These are phyloP conservation scores for Sporothrix protearum DNA, from an alignment of 2,329 filamentous ascomycete genomes.

Conservation along the genomic window DNA sequence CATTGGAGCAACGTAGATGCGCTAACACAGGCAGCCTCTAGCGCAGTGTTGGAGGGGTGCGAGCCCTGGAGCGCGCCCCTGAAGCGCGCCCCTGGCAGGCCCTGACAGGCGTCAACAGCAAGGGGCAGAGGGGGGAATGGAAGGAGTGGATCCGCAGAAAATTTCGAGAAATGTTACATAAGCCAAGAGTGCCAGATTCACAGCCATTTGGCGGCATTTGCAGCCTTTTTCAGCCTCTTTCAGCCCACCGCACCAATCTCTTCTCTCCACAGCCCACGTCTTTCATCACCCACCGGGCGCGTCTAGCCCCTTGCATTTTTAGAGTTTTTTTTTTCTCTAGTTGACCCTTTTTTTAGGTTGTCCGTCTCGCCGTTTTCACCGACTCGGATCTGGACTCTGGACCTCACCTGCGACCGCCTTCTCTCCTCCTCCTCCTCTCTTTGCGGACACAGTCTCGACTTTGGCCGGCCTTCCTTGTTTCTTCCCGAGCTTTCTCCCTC, in stretches of 20 bases:
- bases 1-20: not conserved
- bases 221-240: no score
- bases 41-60: not conserved
- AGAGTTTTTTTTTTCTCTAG: conserved; percentile 6
- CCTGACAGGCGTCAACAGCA: not conserved
- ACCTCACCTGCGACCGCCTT: not conserved
- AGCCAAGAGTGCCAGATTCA: not conserved
- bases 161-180: conserved; percentile 15
- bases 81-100: not conserved
- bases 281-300: not conserved
- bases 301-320: conserved; percentile 14
- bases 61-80: not conserved
- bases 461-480: not conserved
- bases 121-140: not conserved
- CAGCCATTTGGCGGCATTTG: no score
- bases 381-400: not conserved
- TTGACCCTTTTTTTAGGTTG: not conserved
- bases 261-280: not conserved
- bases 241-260: not conserved
- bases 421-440: not conserved
- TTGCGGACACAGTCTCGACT: not conserved
- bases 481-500: not conserved
- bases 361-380: conserved; percentile 7
- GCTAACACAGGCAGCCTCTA: not conserved
- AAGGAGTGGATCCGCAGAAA: not conserved